Evolutionary conservation across 208 protist genomes (phyloP).

Genomic region (Acanthamoeba sp.): DNA sequence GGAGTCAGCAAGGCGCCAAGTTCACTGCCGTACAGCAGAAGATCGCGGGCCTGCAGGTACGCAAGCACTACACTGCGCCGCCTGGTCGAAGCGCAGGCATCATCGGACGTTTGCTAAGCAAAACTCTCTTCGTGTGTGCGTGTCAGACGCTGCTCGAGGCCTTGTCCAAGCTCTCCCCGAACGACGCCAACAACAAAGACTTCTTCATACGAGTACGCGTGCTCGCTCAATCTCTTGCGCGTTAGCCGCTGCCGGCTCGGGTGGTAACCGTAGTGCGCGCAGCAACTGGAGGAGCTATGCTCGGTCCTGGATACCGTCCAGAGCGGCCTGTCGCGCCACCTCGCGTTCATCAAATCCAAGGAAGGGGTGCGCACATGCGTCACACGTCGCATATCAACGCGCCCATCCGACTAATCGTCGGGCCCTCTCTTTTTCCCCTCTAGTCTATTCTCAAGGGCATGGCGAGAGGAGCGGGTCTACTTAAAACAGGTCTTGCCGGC

Average conservation of each 20-base stretch:
- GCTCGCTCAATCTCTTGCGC: too few relatives aligned
- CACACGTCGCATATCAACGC: not conserved
- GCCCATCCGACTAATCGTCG: not conserved
- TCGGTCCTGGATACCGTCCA: not conserved
- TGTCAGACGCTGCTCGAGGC: not conserved
- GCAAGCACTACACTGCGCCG: too few relatives aligned
- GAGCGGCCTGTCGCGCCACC: constrained; percentile 12
- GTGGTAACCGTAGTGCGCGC: too few relatives aligned
- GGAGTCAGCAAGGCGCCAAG: constrained; percentile 12
- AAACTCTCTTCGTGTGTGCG: not conserved
- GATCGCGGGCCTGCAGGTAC: constrained; percentile 20
- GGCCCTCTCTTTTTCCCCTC: not conserved
- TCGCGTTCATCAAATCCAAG: constrained; percentile 32
- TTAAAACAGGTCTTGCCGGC: not conserved
- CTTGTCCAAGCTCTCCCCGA: not conserved
- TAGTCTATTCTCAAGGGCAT: constrained; percentile 25
- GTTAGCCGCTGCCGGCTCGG: too few relatives aligned
- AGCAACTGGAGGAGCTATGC: constrained; percentile 27
- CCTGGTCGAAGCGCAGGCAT: too few relatives aligned
- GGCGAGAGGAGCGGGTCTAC: not conserved
- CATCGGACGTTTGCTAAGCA: not conserved
- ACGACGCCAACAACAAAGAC: constrained; percentile 24
- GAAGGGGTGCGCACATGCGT: not conserved
- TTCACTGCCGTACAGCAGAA: constrained; percentile 14
- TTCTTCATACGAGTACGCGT: not conserved